Percentiles rank a stretch among this genome's conserved stretches.
Conservation (phyloP, 2,329 filamentous ascomycete species). For the Plectosphaerella sp. region DNA sequence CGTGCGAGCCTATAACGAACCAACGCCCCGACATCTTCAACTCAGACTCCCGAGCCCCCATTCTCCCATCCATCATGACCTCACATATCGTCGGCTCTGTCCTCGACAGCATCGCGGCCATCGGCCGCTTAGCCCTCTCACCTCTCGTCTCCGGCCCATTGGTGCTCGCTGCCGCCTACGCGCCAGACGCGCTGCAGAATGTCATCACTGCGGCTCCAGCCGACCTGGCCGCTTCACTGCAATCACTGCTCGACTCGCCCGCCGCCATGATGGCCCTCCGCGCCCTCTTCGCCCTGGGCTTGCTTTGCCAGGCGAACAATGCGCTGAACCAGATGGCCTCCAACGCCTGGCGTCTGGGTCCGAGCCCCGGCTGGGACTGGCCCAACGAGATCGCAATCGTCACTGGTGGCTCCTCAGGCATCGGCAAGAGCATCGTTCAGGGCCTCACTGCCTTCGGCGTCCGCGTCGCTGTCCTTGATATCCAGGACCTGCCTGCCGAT, state of each 20-base stretch:
- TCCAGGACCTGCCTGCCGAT: neutral
- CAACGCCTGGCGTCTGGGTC: slow-evolving; percentile 46
- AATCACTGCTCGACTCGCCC: slow-evolving; percentile 36
- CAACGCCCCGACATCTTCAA: no score
- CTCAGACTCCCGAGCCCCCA: no score
- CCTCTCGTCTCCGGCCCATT: neutral
- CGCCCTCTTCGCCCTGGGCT: slow-evolving; percentile 45
- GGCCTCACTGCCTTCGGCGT: slow-evolving; percentile 16
- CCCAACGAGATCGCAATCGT: slow-evolving; percentile 58
- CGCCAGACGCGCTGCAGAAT: neutral
- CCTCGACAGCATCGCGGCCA: neutral
- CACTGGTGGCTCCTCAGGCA: slow-evolving; percentile 38
- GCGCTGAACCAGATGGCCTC: slow-evolving; percentile 45
- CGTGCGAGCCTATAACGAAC: no score
- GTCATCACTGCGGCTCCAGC: neutral
- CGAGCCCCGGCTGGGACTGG: slow-evolving; percentile 64
- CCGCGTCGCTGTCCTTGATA: neutral
- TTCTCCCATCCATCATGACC: no score
- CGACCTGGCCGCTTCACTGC: neutral
- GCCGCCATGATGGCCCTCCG: slow-evolving; percentile 47
- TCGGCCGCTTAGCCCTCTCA: neutral
- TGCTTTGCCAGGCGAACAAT: slow-evolving; percentile 41
- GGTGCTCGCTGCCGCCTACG: neutral
- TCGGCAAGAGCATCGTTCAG: slow-evolving; percentile 30
- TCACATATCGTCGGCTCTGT: neutral